Evolutionary conservation across 257 asterid genomes (phyloP).

Genomic region (Mitragyna speciosa): DNA sequence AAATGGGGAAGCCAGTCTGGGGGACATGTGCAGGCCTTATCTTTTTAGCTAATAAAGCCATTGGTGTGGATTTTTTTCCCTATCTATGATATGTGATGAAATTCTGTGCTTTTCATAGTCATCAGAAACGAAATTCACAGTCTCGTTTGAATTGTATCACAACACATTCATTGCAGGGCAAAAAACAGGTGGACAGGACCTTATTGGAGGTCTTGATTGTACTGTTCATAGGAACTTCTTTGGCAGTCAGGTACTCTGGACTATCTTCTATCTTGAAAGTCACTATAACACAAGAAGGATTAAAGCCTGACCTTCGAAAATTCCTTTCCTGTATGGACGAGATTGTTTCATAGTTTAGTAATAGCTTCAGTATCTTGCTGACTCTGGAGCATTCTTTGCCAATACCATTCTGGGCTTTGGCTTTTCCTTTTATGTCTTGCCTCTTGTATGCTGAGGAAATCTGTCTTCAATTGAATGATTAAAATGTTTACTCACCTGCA

Average conservation of each 20-base stretch:
- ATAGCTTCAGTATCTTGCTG: not conserved
- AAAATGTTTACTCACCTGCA: not conserved
- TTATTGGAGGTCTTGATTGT: slow-evolving; percentile 93
- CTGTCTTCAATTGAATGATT: not conserved
- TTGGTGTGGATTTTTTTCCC: slow-evolving; percentile 43
- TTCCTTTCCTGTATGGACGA: not conserved
- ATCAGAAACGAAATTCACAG: not conserved
- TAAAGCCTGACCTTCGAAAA: not conserved
- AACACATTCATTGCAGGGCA: slow-evolving; percentile 51
- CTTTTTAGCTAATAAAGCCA: slow-evolving; percentile 84
- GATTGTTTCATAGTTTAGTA: not conserved
- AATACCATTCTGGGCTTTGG: not conserved
- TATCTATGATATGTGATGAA: not conserved
- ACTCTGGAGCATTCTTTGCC: not conserved
- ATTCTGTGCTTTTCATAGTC: not conserved
- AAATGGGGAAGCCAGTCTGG: slow-evolving; percentile 96
- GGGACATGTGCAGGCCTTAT: slow-evolving; percentile 99
- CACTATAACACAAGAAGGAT: not conserved
- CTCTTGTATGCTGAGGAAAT: not conserved
- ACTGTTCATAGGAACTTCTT: slow-evolving; percentile 86
- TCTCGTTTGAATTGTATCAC: slow-evolving; percentile 11
- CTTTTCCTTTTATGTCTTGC: not conserved
- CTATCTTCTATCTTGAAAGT: not conserved
- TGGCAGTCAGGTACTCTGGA: slow-evolving; percentile 72
- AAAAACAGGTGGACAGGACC: slow-evolving; percentile 92